These are phyloP conservation scores for Ogataea ganodermae DNA, from an alignment of 805 yeast species.

Conservation along the genomic window DNA sequence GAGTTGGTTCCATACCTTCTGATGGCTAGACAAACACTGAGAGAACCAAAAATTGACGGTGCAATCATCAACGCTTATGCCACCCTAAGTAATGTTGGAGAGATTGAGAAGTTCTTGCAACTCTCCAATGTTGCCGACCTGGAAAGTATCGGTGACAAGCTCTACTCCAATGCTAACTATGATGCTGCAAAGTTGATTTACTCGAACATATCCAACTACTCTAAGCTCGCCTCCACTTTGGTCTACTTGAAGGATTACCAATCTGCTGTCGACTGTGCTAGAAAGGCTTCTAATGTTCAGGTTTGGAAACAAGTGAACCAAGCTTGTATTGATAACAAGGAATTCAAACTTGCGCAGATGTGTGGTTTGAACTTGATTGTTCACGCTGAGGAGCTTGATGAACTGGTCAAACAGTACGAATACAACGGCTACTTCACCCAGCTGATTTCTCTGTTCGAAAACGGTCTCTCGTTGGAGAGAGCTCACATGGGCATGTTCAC, in stretches of 20 bases:
- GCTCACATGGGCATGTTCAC: constrained; percentile 99
- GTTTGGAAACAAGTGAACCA: constrained; percentile 98
- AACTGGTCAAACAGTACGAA: constrained; percentile 84
- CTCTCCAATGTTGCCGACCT: constrained; percentile 92
- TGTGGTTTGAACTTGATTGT: constrained; percentile 97
- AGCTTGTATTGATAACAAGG: constrained; percentile 93
- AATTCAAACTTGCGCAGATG: constrained; percentile 95
- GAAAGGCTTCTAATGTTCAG: constrained; percentile 89
- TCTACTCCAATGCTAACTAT: constrained; percentile 78
- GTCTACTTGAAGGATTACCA: constrained; percentile 92
- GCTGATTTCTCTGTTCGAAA: constrained; percentile 88
- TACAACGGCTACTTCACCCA: constrained; percentile 89
- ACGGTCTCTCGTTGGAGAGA: constrained; percentile 93
- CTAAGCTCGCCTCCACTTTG: constrained; percentile 94
- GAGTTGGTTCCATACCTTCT: constrained; percentile 82
- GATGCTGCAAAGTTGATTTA: constrained; percentile 91
- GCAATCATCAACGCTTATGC: constrained; percentile 89
- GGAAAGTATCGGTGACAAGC: constrained; percentile 88
- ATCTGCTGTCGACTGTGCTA: constrained; percentile 97
- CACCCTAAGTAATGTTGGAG: constrained; percentile 67
- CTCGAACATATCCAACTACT: constrained; percentile 86
- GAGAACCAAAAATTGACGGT: constrained; percentile 93
- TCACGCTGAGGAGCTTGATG: constrained; percentile 96
- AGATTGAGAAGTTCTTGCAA: constrained; percentile 80
- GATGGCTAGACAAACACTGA: constrained; percentile 89